These are phyloP conservation scores for Urostyla sp. DNA, from an alignment of 73 alveolate genomes.

Conservation along the genomic window DNA sequence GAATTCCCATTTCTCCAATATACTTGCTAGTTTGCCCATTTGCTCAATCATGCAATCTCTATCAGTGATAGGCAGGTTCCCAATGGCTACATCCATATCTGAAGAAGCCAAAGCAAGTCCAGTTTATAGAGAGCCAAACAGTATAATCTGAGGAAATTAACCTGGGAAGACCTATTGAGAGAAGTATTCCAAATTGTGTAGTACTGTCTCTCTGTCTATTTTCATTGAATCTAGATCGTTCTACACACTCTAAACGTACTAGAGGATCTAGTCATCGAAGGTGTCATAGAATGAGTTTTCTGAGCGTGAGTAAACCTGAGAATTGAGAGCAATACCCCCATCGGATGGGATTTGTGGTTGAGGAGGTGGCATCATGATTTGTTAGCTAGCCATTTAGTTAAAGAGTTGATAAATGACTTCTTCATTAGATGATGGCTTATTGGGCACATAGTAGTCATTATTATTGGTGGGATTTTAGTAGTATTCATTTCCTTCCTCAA, in stretches of 20 bases:
- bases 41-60: constrained; percentile 62
- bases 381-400: too few relatives aligned
- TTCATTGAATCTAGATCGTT: constrained; percentile 3
- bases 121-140: constrained; percentile 84
- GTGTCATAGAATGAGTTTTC: constrained; percentile 55
- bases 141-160: constrained; percentile 35
- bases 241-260: neutral
- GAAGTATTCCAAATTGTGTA: neutral
- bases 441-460: too few relatives aligned
- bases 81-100: constrained; percentile 88
- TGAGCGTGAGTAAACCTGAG: neutral
- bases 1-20: constrained; percentile 63
- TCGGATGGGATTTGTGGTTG: too few relatives aligned
- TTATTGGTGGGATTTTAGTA: too few relatives aligned
- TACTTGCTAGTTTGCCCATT: constrained; percentile 60
- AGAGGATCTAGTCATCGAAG: constrained; percentile 45
- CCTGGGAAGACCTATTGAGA: constrained; percentile 25
- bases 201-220: constrained; percentile 52
- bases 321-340: neutral
- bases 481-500: too few relatives aligned
- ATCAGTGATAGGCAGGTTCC: constrained; percentile 62
- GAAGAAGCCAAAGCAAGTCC: constrained; percentile 87
- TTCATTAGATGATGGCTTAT: too few relatives aligned
- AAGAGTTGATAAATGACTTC: too few relatives aligned
- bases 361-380: constrained; percentile 39